Evolutionary conservation across 345 rosid species (phyloP).

Genomic region (Hirschfeldia incana): DNA sequence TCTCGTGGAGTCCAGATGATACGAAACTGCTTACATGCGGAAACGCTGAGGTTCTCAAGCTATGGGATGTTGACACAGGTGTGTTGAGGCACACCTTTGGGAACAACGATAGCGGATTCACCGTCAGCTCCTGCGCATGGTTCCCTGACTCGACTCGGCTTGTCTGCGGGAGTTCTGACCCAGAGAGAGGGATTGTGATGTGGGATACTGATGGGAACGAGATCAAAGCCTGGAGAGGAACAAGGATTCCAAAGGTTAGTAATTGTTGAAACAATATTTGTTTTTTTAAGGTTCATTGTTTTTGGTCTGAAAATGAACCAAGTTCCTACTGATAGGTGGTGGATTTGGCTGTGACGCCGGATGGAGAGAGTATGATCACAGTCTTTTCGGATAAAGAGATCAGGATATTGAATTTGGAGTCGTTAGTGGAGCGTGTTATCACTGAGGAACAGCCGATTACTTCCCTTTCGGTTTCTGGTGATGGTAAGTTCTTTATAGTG

Average conservation of each 20-base stretch:
- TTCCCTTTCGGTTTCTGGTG: slow-evolving; percentile 61
- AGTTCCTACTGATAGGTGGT: slow-evolving; percentile 32
- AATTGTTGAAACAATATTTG: not conserved
- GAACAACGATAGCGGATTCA: slow-evolving; percentile 64
- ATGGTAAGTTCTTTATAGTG: slow-evolving; percentile 71
- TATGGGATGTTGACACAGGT: slow-evolving; percentile 95
- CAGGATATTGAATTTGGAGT: slow-evolving; percentile 59
- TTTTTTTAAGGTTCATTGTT: not conserved
- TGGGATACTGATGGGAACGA: slow-evolving; percentile 87
- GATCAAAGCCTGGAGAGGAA: slow-evolving; percentile 82
- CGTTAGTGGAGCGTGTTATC: slow-evolving; percentile 60
- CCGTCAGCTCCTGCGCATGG: slow-evolving; percentile 94
- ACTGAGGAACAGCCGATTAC: slow-evolving; percentile 68
- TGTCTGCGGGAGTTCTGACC: slow-evolving; percentile 85
- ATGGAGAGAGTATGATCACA: slow-evolving; percentile 71
- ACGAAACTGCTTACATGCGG: slow-evolving; percentile 81
- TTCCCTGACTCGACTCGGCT: slow-evolving; percentile 87
- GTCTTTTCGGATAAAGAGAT: slow-evolving; percentile 64
- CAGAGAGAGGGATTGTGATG: slow-evolving; percentile 81
- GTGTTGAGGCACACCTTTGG: slow-evolving; percentile 85
- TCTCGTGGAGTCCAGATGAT: slow-evolving; percentile 92
- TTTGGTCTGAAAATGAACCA: not conserved
- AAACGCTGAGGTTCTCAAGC: slow-evolving; percentile 74
- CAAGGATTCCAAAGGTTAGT: slow-evolving; percentile 71
- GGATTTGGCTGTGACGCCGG: slow-evolving; percentile 81